phyloP scores from a whole-genome alignment of 371 early-diverging fungal species.

The Lichtheimia ramosa region DNA sequence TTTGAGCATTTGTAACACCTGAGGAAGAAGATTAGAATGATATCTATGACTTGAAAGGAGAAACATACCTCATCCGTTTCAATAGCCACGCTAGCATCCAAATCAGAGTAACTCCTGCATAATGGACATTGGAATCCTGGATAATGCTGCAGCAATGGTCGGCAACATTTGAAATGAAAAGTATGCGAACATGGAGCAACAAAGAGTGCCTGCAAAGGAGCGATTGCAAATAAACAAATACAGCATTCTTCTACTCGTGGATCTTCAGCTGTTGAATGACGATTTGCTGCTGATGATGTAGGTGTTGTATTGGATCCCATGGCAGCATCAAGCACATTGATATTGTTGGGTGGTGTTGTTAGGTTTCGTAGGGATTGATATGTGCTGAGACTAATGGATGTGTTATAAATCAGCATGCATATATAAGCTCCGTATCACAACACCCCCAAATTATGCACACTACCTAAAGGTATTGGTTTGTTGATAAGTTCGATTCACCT shows the following conservation, averaged over 20 bases:
- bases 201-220: slow-evolving; percentile 87
- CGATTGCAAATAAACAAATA: slow-evolving; percentile 86
- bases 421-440: background rate
- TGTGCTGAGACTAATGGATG: slow-evolving; percentile 23
- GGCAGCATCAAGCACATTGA: slow-evolving; percentile 23
- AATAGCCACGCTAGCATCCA: slow-evolving; percentile 72
- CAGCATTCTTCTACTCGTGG: slow-evolving; percentile 72
- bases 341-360: slow-evolving; percentile 32
- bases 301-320: slow-evolving; percentile 7
- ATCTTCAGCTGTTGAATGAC: background rate
- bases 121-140: slow-evolving; percentile 86
- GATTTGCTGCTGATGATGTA: background rate
- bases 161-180: slow-evolving; percentile 91
- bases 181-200: slow-evolving; percentile 90
- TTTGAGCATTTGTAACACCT: slow-evolving; percentile 1
- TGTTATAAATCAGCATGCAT: background rate
- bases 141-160: slow-evolving; percentile 48
- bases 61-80: slow-evolving; percentile 26
- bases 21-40: background rate
- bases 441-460: background rate
- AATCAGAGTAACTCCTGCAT: slow-evolving; percentile 87
- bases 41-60: background rate
- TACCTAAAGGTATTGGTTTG: slow-evolving; percentile 23
- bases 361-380: slow-evolving; percentile 31
- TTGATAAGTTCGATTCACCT: slow-evolving; percentile 17